phyloP scores from a whole-genome alignment of 2,329 filamentous ascomycete genomes.

The Beauveria asiatica region DNA sequence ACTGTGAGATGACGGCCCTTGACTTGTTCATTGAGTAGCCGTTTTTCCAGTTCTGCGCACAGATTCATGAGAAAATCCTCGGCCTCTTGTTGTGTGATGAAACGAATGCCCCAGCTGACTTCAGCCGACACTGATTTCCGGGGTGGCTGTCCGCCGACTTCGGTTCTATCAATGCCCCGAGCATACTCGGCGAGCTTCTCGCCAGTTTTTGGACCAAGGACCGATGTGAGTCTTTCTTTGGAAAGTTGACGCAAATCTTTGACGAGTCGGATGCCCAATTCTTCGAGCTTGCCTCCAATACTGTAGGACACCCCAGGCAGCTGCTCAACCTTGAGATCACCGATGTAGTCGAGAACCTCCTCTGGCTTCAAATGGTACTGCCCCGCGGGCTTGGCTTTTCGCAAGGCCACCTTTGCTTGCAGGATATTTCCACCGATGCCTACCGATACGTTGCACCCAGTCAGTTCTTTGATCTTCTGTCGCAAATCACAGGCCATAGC shows the following conservation, averaged over 20 bases:
- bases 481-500: constrained; percentile 58
- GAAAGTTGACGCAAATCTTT: constrained; percentile 72
- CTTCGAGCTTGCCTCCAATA: constrained; percentile 78
- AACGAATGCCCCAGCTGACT: constrained; percentile 96
- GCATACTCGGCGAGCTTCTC: constrained; percentile 86
- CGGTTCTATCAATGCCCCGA: constrained; percentile 73
- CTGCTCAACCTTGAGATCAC: constrained; percentile 66
- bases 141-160: constrained; percentile 77
- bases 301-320: constrained; percentile 90
- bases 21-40: constrained; percentile 73
- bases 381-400: constrained; percentile 89
- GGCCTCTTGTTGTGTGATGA: constrained; percentile 83
- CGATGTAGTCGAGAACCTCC: constrained; percentile 67
- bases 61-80: constrained; percentile 85
- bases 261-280: constrained; percentile 73
- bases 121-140: constrained; percentile 95
- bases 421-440: constrained; percentile 89
- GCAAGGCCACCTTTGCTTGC: constrained; percentile 80
- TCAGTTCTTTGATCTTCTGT: constrained; percentile 60
- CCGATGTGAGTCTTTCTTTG: constrained; percentile 63
- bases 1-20: constrained; percentile 84
- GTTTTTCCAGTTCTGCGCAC: constrained; percentile 73
- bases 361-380: constrained; percentile 84
- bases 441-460: constrained; percentile 81
- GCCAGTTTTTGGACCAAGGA: constrained; percentile 85